A percentile compares a stretch with the other conserved stretches of the same genome.
Evolutionary conservation across 2,329 filamentous ascomycete genomes (phyloP).

Genomic region (Raffaelea albimanens): DNA sequence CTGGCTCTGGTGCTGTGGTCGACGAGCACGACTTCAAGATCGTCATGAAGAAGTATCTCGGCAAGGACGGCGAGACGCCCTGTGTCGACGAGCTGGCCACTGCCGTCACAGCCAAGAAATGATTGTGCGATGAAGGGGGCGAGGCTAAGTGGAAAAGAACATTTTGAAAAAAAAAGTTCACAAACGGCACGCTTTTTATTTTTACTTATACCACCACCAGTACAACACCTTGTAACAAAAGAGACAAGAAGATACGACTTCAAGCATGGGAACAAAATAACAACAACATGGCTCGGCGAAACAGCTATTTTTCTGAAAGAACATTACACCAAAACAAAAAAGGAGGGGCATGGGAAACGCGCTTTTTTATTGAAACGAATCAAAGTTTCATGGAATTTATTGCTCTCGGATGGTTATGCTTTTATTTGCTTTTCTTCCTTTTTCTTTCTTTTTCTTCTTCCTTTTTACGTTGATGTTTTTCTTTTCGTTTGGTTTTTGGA

Average conservation of each 20-base stretch:
- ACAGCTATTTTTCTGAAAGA: neutral
- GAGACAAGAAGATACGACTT: too few species aligned
- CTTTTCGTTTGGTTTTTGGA: too few species aligned
- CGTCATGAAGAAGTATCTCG: slow-evolving; percentile 58
- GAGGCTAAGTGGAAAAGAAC: neutral
- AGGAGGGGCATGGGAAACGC: too few species aligned
- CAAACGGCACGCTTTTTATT: too few species aligned
- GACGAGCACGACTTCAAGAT: slow-evolving; percentile 81
- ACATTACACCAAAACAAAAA: too few species aligned
- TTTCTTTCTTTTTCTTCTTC: neutral
- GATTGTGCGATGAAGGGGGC: neutral
- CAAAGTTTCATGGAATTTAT: too few species aligned
- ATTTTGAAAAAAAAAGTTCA: neutral
- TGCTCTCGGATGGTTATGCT: neutral
- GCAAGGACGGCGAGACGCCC: slow-evolving; percentile 20
- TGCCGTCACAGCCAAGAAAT: neutral
- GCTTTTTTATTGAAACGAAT: too few species aligned
- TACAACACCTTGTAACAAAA: too few species aligned
- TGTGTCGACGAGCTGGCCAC: slow-evolving; percentile 4
- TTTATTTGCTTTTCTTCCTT: neutral
- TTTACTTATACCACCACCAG: too few species aligned
- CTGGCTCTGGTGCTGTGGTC: slow-evolving; percentile 80
- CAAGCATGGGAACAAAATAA: too few species aligned
- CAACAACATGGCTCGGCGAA: neutral
- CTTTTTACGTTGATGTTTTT: neutral